These are phyloP conservation scores for Westerdykella sp. DNA, from an alignment of 2,329 filamentous ascomycete genomes.

Conservation along the genomic window DNA sequence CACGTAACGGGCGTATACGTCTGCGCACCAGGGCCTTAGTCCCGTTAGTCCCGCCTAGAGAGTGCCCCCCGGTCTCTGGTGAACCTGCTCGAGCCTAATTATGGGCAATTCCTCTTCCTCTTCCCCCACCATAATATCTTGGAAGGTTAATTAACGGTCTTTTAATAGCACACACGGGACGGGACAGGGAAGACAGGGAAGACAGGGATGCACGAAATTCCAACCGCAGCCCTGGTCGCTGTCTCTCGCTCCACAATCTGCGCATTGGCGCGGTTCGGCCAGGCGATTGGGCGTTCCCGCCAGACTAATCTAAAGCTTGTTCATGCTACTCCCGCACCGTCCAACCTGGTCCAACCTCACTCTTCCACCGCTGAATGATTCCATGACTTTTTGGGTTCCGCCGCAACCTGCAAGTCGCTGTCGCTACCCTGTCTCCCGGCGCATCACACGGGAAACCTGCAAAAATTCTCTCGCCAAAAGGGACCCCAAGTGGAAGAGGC, in stretches of 20 bases:
- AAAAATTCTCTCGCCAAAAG: neutral
- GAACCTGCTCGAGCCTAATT: conserved; percentile 21
- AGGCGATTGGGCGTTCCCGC: conserved; percentile 21
- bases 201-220: conserved; percentile 14
- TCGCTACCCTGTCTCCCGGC: neutral
- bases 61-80: too few relatives aligned
- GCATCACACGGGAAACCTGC: neutral
- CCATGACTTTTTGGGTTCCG: too few relatives aligned
- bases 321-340: conserved; percentile 13
- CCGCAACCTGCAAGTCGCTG: neutral
- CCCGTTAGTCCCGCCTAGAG: too few relatives aligned
- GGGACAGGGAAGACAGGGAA: neutral
- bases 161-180: conserved; percentile 18
- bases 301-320: conserved; percentile 32
- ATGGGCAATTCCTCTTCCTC: conserved; percentile 21
- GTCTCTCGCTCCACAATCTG: conserved; percentile 12
- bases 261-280: conserved; percentile 9
- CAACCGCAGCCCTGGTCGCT: conserved; percentile 16
- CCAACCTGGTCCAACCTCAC: conserved; percentile 17
- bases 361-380: neutral
- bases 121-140: neutral
- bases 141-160: conserved; percentile 29
- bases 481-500: neutral
- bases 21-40: too few relatives aligned
- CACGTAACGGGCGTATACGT: conserved; percentile 4